Conservation (phyloP, 1,284 basidiomycete species). For the Ustilago tritici region DNA sequence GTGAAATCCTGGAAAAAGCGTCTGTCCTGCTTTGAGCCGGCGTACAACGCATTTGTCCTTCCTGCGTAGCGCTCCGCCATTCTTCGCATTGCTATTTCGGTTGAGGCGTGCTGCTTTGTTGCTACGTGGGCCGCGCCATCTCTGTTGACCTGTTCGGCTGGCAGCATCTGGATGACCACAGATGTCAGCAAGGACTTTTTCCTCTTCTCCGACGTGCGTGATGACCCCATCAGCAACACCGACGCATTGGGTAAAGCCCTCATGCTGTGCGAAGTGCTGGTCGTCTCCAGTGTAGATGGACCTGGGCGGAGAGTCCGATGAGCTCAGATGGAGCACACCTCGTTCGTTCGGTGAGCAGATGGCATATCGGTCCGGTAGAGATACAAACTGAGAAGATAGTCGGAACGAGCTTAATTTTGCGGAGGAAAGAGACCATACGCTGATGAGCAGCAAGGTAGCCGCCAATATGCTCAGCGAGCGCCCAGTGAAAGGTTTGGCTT, state of each 20-base stretch:
- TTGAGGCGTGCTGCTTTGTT: constrained; percentile 39
- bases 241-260: constrained; percentile 40
- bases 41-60: constrained; percentile 22
- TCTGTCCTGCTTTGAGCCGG: constrained; percentile 29
- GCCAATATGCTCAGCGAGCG: background rate
- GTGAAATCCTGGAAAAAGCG: constrained; percentile 57
- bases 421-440: constrained; percentile 15
- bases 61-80: constrained; percentile 11
- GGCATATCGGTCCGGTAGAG: constrained; percentile 22
- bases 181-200: constrained; percentile 15
- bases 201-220: constrained; percentile 21
- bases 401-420: background rate
- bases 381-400: constrained; percentile 9
- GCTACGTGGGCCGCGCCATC: constrained; percentile 25
- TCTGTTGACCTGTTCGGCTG: background rate
- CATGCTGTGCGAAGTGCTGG: constrained; percentile 12
- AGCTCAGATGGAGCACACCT: constrained; percentile 17
- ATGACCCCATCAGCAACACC: constrained; percentile 26
- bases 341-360: constrained; percentile 33
- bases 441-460: constrained; percentile 14
- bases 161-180: constrained; percentile 4
- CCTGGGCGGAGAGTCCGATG: background rate
- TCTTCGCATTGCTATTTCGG: background rate
- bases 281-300: constrained; percentile 49
- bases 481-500: background rate